These are phyloP conservation scores for Diaporthe sp. DNA, from an alignment of 2,329 filamentous ascomycete genomes.

Conservation along the genomic window DNA sequence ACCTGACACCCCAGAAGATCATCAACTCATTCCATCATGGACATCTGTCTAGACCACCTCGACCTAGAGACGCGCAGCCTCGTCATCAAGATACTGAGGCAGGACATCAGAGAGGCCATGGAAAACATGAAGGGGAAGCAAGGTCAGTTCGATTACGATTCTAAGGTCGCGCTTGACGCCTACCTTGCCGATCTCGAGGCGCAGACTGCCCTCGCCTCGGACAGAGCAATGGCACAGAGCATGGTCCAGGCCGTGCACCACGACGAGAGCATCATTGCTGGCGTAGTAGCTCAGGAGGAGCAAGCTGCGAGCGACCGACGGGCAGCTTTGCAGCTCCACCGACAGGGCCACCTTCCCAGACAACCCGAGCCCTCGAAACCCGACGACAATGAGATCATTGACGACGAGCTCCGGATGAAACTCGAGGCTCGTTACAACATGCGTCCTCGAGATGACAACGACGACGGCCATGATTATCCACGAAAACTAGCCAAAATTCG, in stretches of 20 bases:
- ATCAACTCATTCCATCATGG: not conserved
- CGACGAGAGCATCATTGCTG: not conserved
- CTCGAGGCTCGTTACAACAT: not conserved
- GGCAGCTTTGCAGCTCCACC: not conserved
- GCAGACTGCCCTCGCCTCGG: not conserved
- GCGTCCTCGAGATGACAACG: not conserved
- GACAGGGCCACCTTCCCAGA: not conserved
- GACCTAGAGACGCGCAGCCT: not conserved
- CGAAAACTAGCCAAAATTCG: not conserved
- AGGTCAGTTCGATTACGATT: not conserved
- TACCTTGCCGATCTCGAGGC: not conserved
- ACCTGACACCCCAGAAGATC: not conserved
- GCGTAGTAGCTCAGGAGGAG: not conserved
- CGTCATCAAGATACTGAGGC: not conserved
- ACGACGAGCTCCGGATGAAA: not conserved
- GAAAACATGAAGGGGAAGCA: not conserved
- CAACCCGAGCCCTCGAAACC: not conserved
- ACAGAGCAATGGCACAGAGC: constrained; percentile 14
- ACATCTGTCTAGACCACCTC: not conserved
- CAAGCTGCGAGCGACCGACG: not conserved
- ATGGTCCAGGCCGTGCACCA: constrained; percentile 13
- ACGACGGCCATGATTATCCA: not conserved
- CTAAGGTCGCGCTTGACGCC: not conserved
- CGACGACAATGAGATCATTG: not conserved
- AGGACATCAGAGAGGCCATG: not conserved